These are phyloP conservation scores for Euphorbia peplus DNA, from an alignment of 345 rosid species.

Conservation along the genomic window DNA sequence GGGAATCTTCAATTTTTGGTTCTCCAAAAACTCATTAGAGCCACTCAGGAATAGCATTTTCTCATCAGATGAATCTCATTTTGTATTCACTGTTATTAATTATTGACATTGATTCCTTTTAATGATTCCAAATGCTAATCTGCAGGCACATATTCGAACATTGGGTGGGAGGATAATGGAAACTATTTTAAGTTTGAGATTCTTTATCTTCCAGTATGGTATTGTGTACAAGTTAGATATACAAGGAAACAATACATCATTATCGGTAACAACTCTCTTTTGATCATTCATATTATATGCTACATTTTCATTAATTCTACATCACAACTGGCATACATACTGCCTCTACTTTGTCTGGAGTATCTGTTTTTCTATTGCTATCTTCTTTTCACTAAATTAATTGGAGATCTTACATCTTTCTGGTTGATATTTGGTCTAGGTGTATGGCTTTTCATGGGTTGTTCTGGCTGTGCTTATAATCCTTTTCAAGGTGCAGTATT, in stretches of 20 bases:
- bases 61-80: neutral
- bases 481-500: slow-evolving; percentile 71
- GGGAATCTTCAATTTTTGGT: too few relatives aligned
- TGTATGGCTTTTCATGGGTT: slow-evolving; percentile 83
- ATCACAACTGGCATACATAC: neutral
- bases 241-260: slow-evolving; percentile 55
- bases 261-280: slow-evolving; percentile 44
- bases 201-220: slow-evolving; percentile 93
- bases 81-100: neutral
- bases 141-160: slow-evolving; percentile 85
- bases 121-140: slow-evolving; percentile 12
- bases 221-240: slow-evolving; percentile 77
- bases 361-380: neutral
- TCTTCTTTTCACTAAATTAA: neutral
- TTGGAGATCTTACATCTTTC: neutral
- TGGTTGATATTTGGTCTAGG: slow-evolving; percentile 37
- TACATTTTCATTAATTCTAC: neutral
- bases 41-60: neutral
- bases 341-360: neutral
- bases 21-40: neutral
- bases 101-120: slow-evolving; percentile 2
- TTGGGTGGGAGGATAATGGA: slow-evolving; percentile 82
- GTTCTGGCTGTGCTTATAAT: slow-evolving; percentile 60
- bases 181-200: slow-evolving; percentile 75
- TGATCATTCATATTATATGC: neutral